Base-by-base conservation (phyloP, 805 yeast species). In the Candida maris region DNA sequence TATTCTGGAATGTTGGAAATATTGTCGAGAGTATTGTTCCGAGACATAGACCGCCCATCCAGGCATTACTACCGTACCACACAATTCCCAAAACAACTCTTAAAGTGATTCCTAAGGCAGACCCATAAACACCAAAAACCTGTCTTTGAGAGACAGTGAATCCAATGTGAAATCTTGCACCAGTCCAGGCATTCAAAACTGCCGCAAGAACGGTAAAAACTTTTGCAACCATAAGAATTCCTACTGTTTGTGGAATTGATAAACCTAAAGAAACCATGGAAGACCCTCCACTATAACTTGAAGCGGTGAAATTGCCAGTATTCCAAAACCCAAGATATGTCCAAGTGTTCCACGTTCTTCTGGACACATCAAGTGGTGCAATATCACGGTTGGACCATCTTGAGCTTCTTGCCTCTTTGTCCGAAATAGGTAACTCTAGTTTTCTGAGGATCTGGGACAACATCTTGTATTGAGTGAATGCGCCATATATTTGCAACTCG, bases 151-250 rank as follows among this genome's bases (percentile, higher is more conserved):
- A 59, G 12, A 72, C 58, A 4, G 77, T 65, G 47, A 61, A 73
- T 0, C 77, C 76, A 32, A 73, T 61, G 45, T 70, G 74, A 60
- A 66, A 71, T 31, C 70, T 66, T 8, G 55, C 48, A 24, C 79
- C 79, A 2, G 73, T 73, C 35, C 58, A 62, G n/a, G 73, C 67
- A 49, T 71, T 72, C 9, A 71, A 61, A 24, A 68, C 44, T 6
- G 77, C 70, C 39, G 65, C 61, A 4, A 56, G 20, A 29, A 67
- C 55, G 12, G 73, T 67, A 9, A 74, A 42, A 5, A 65, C 46
- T 51, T 72, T 73, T 28, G 75, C 77, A 6, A 73, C 46, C 24
- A 67, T 56, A 30, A 61, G 57, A 20, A 66, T 58, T 5, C 70
- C 68, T 44, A 73, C 64, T 10, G 70, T 61, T 34, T 71, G 29